Evolutionary conservation across 495 filamentous ascomycete genomes (phyloP).

Genomic region (Annulohypoxylon nitens): DNA sequence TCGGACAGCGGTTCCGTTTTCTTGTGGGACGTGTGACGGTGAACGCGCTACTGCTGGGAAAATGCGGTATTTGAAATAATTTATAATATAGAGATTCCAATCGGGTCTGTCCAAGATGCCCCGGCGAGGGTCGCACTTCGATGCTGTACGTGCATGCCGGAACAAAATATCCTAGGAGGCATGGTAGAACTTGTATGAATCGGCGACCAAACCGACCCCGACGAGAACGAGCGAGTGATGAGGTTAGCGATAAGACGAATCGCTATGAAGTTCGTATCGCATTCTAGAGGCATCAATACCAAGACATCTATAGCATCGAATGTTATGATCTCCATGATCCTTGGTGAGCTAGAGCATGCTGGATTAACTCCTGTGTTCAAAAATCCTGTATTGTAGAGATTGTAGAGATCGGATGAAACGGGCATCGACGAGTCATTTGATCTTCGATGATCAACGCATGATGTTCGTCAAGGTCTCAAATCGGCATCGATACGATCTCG

Average conservation of each 20-base stretch:
- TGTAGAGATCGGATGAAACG: constrained; percentile 41
- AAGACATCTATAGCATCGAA: constrained; percentile 29
- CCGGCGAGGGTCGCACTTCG: not conserved
- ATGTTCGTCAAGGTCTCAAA: constrained; percentile 24
- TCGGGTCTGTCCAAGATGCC: not conserved
- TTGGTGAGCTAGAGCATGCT: not conserved
- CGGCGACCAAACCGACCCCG: constrained; percentile 5
- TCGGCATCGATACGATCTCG: not conserved
- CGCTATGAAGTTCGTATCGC: not conserved
- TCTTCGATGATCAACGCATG: constrained; percentile 30
- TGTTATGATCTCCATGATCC: constrained; percentile 22
- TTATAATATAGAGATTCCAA: not conserved
- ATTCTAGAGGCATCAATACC: not conserved
- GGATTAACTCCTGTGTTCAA: constrained; percentile 12
- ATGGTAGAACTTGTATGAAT: not conserved
- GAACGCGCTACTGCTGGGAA: not conserved
- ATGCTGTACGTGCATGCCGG: not conserved
- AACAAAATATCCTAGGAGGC: not conserved
- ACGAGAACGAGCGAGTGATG: not conserved
- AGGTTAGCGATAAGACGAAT: not conserved
- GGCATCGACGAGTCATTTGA: constrained; percentile 12
- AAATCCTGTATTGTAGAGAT: constrained; percentile 22
- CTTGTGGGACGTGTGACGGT: not conserved
- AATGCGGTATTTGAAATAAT: not conserved
- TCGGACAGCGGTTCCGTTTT: not conserved